Conservation (phyloP, 192 early-diverging fungal species). For the Dispira simplex region DNA sequence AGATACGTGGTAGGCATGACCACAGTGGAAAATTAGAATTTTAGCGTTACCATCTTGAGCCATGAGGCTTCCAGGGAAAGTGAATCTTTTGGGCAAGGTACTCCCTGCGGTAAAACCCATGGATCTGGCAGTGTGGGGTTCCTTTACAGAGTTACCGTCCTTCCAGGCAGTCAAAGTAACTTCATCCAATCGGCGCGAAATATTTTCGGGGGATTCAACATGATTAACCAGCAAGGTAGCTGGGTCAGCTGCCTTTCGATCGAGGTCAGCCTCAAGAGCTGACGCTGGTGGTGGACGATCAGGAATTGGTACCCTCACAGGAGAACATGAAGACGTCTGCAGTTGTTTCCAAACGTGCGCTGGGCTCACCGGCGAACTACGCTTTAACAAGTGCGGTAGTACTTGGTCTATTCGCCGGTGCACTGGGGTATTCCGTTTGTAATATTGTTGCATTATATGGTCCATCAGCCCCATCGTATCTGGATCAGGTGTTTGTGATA, state of each 20-base stretch:
- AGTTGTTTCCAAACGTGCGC: background rate
- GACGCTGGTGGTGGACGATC: background rate
- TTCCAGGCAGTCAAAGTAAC: too few relatives aligned
- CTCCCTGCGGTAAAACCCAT: too few relatives aligned
- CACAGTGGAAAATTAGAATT: too few relatives aligned
- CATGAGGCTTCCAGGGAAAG: too few relatives aligned
- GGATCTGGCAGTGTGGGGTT: too few relatives aligned
- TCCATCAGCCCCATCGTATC: background rate
- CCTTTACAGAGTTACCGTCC: too few relatives aligned
- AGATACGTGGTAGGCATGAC: too few relatives aligned
- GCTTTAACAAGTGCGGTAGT: background rate
- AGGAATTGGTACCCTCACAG: background rate
- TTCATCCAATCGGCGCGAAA: too few relatives aligned
- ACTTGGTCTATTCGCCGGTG: background rate
- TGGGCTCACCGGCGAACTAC: background rate
- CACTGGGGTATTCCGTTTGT: background rate
- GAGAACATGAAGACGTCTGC: background rate
- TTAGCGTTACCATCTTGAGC: too few relatives aligned
- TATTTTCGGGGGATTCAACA: background rate
- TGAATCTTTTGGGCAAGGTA: too few relatives aligned
- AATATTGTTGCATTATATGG: conserved; percentile 4
- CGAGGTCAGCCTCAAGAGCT: background rate
- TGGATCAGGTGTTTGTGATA: background rate
- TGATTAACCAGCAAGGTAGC: background rate
- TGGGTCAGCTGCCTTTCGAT: too few relatives aligned